A percentile compares a stretch with the other conserved stretches of the same genome.
Conservation (phyloP, 352 stramenopile genomes). For the Phytophthora pluvialis region DNA sequence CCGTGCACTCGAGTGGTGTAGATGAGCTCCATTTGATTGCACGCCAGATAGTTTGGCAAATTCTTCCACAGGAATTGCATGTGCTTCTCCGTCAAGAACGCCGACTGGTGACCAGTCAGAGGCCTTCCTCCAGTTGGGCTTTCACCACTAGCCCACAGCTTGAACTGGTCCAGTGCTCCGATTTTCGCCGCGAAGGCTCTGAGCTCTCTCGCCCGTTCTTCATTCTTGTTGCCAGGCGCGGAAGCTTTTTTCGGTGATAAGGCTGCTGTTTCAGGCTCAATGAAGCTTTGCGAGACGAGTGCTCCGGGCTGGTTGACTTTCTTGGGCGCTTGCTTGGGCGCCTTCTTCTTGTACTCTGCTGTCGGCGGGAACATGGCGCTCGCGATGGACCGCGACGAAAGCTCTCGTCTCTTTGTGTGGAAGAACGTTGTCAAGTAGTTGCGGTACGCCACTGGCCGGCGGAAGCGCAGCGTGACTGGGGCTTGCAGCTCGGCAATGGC, state of each 20-base stretch:
- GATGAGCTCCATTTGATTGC: conserved; percentile 75
- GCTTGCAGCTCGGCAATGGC: conserved; percentile 49
- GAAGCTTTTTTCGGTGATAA: conserved; percentile 23
- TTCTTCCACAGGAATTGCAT: conserved; percentile 72
- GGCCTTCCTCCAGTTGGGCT: conserved; percentile 32
- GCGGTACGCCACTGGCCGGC: conserved; percentile 60
- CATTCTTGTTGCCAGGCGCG: conserved; percentile 21
- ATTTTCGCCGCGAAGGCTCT: conserved; percentile 60
- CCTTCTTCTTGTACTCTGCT: conserved; percentile 65
- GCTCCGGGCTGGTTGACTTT: conserved; percentile 17
- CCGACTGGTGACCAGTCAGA: conserved; percentile 44
- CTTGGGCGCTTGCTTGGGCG: conserved; percentile 13
- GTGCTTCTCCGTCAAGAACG: conserved; percentile 70
- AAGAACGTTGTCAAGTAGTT: conserved; percentile 62
- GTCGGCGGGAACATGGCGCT: conserved; percentile 72
- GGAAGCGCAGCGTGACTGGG: conserved; percentile 60
- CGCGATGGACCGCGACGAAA: conserved; percentile 59
- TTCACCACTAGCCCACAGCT: conserved; percentile 45
- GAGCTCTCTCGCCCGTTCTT: conserved; percentile 39
- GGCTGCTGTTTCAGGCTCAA: conserved; percentile 32
- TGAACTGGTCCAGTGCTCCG: conserved; percentile 63
- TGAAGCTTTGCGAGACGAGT: conserved; percentile 42
- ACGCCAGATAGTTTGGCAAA: conserved; percentile 64
- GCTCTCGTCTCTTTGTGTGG: conserved; percentile 26
- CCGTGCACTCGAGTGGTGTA: conserved; percentile 70